phyloP scores from a whole-genome alignment of 192 early-diverging fungal genomes.

The Coemansia sp. region DNA sequence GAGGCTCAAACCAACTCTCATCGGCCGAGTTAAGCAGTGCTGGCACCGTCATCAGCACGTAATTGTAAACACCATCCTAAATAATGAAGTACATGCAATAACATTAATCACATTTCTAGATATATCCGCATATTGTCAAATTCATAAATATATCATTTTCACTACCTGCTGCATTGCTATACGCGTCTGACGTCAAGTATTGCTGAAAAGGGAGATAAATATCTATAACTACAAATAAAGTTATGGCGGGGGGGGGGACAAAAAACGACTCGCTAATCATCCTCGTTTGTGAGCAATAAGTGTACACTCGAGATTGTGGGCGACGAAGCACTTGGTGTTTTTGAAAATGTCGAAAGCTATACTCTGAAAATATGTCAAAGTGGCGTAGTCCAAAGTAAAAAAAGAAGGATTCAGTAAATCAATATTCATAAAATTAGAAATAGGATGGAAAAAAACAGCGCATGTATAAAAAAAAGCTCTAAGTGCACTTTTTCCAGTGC shows the following conservation, averaged over 20 bases:
- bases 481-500: conserved; percentile 44
- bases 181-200: background rate
- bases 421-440: background rate
- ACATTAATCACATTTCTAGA: background rate
- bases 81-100: background rate
- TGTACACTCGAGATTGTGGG: background rate
- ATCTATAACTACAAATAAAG: no score
- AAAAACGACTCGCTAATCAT: background rate
- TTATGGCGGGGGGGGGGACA: background rate
- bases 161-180: background rate
- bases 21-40: conserved; percentile 38
- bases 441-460: background rate
- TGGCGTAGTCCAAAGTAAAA: no score
- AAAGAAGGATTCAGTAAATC: background rate
- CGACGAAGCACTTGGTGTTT: background rate
- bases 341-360: no score
- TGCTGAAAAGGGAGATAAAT: no score
- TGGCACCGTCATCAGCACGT: conserved; percentile 38
- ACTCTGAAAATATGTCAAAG: no score
- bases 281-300: background rate
- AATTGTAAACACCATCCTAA: conserved; percentile 44
- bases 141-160: background rate
- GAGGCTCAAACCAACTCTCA: conserved; percentile 35
- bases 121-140: background rate
- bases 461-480: no score